phyloP scores from a whole-genome alignment of 768 basidiomycete genomes.

The Lanmaoa rubissima region DNA sequence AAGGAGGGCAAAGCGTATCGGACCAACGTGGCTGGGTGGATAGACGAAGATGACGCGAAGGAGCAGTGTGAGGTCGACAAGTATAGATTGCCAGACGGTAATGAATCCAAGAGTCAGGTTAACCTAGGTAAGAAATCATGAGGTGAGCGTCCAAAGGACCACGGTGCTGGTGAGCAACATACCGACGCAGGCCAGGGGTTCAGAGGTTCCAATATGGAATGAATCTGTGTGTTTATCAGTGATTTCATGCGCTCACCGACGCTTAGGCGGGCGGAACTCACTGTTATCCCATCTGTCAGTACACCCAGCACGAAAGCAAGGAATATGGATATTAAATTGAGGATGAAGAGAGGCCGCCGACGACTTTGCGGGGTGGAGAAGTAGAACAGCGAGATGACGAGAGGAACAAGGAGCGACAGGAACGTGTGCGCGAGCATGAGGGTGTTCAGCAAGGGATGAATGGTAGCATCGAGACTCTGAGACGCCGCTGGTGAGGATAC shows the following conservation, averaged over 20 bases:
- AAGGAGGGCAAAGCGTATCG: constrained; percentile 9
- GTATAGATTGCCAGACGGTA: constrained; percentile 16
- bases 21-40: constrained; percentile 9
- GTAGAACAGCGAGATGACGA: constrained; percentile 19
- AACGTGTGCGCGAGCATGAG: constrained; percentile 27
- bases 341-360: constrained; percentile 16
- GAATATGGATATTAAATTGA: constrained; percentile 12
- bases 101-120: constrained; percentile 23
- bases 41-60: constrained; percentile 25
- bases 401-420: constrained; percentile 20
- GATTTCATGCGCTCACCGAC: not conserved
- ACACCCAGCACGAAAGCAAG: constrained; percentile 15
- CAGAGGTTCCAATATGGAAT: constrained; percentile 22
- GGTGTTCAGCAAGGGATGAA: constrained; percentile 13
- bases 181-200: constrained; percentile 5
- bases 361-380: constrained; percentile 21
- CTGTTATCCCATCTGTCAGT: constrained; percentile 9
- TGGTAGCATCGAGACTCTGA: not conserved
- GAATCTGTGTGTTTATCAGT: constrained; percentile 16
- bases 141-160: not conserved
- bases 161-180: not conserved
- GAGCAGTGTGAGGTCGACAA: constrained; percentile 26
- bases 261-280: not conserved
- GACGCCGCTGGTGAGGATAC: not conserved
- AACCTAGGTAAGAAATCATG: not conserved